Conservation (phyloP, 2,329 filamentous ascomycete genomes). For the Gaeumannomyces tritici region DNA sequence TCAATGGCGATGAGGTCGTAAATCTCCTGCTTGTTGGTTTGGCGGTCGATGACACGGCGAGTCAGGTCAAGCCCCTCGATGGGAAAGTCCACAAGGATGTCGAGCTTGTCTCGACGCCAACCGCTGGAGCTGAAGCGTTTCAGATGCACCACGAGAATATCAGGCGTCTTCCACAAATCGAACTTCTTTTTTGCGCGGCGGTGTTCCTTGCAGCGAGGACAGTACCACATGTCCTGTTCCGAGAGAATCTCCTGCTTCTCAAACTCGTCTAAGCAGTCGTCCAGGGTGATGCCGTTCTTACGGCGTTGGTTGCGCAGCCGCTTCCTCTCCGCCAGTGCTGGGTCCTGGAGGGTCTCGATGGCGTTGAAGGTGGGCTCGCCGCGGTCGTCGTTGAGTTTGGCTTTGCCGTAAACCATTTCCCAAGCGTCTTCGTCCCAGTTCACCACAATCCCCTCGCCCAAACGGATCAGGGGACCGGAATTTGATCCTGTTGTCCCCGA, state of each 20-base stretch:
- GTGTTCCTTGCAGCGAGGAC: constrained; percentile 89
- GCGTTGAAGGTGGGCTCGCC: constrained; percentile 50
- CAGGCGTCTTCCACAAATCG: constrained; percentile 91
- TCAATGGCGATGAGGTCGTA: constrained; percentile 96
- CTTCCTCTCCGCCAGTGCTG: constrained; percentile 55
- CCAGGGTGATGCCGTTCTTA: constrained; percentile 70
- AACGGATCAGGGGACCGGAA: constrained; percentile 59
- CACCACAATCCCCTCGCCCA: constrained; percentile 77
- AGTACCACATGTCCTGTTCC: constrained; percentile 96
- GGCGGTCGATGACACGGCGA: constrained; percentile 66
- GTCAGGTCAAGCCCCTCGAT: constrained; percentile 78
- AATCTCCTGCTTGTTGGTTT: constrained; percentile 70
- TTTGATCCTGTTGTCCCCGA: constrained; percentile 11
- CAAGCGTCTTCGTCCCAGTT: constrained; percentile 71
- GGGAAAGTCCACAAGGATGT: constrained; percentile 85
- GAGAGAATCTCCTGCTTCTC: constrained; percentile 89
- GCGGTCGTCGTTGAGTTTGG: constrained; percentile 36
- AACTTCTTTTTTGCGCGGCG: constrained; percentile 91
- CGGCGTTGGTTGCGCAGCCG: constrained; percentile 54
- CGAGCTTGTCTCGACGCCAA: constrained; percentile 80
- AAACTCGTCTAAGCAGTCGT: constrained; percentile 90
- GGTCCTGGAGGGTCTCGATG: constrained; percentile 44
- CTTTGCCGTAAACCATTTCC: constrained; percentile 58
- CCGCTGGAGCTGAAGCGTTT: constrained; percentile 89
- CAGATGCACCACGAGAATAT: constrained; percentile 88